Evolutionary conservation across 2,329 filamentous ascomycete genomes (phyloP), one percentile per base, ranked within the genome.

Genomic region (Albophoma yamanashiensis): DNA sequence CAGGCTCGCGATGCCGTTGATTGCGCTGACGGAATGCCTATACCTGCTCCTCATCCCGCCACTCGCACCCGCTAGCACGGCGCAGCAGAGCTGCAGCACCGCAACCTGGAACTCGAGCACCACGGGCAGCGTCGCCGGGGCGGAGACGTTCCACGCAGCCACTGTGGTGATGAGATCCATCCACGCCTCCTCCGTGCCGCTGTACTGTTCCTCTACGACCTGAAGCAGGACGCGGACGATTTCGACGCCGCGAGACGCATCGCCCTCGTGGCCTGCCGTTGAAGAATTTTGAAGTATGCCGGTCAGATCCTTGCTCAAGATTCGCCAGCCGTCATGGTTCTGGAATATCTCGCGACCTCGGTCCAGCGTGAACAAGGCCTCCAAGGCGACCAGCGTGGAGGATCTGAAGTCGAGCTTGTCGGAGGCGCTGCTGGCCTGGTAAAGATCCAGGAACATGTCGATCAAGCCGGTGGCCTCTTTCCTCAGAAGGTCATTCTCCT

Each of bases 381-480:
- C 83, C 0, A 88, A 71, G 0, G 82, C 83, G 7, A 84, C 80
- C 3, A 88, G 73, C 1, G 86, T 74, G 0, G 85, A 77, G 3
- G 79, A 78, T 6, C 83, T 77, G 61, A 86, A 83, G 63, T 87
- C 83, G 1, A 83, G 71, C 43, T 66, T 69, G 1, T 67, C 66
- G 4, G 62, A 31, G 5, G 64, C 27, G 27, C 27, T 60, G 59
- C 74, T 73, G 2, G 67, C 68, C 53, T 74, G 74, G 68, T 89
- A 89, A 0, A 89, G 73, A 15, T 86, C 84, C 58, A 87, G 68
- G 39, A 89, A 76, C 76, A 89, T 81, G 64, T 89, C 87, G 62
- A 78, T 79, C 57, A 89, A 70, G 0, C 84, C 85, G 0, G 79
- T 77, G 14, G 79, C 80, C 65, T 87, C 82, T 56, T 75, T 79